phyloP scores from a whole-genome alignment of 2,329 filamentous ascomycete genomes.

The Pseudocercospora musae region DNA sequence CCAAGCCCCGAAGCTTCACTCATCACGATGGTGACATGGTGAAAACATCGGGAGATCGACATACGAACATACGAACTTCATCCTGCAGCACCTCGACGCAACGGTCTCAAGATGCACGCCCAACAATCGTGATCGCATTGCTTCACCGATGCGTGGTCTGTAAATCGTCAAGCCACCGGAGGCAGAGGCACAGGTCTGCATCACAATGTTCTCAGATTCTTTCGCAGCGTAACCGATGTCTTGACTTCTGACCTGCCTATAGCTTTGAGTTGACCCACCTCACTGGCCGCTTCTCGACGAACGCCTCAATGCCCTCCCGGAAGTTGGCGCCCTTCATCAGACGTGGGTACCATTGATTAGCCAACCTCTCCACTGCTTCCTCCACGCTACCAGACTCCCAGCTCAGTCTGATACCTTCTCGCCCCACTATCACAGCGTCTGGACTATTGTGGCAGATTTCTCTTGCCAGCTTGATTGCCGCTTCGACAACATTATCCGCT shows the following conservation, averaged over 20 bases:
- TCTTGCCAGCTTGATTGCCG: slow-evolving; percentile 59
- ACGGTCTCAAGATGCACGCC: too few relatives aligned
- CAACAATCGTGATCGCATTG: too few relatives aligned
- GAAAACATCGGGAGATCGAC: too few relatives aligned
- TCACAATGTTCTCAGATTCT: too few relatives aligned
- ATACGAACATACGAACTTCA: too few relatives aligned
- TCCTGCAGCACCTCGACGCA: too few relatives aligned
- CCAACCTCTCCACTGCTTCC: slow-evolving; percentile 56
- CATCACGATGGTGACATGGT: too few relatives aligned
- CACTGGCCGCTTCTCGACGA: slow-evolving; percentile 58
- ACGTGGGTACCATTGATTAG: slow-evolving; percentile 56
- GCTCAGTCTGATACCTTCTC: slow-evolving; percentile 66
- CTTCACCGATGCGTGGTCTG: too few relatives aligned
- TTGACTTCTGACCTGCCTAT: slow-evolving; percentile 3
- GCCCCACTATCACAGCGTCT: slow-evolving; percentile 68
- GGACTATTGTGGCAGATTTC: slow-evolving; percentile 61
- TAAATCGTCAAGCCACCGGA: too few relatives aligned
- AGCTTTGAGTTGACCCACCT: slow-evolving; percentile 18
- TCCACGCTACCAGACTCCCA: slow-evolving; percentile 68
- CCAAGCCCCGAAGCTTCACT: too few relatives aligned
- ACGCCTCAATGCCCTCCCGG: slow-evolving; percentile 68
- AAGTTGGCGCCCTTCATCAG: slow-evolving; percentile 68
- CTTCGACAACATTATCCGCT: slow-evolving; percentile 45
- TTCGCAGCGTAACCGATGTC: not conserved
- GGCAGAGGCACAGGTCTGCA: too few relatives aligned